Base-by-base conservation (phyloP, 2,329 filamentous ascomycete species). In the Samsoniella hepiali region DNA sequence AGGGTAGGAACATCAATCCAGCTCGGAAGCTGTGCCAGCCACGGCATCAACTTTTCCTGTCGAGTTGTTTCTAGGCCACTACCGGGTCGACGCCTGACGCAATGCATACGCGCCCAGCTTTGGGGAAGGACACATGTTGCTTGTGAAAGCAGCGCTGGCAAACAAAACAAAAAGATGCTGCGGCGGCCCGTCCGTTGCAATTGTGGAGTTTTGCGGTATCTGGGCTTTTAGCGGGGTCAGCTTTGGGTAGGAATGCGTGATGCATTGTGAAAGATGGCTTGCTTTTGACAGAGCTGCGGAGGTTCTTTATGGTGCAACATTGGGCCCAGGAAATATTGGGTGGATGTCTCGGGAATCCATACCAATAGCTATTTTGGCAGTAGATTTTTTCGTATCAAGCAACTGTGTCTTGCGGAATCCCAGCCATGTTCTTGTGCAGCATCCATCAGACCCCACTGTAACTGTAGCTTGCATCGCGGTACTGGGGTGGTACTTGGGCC, bases 101-200 rank as follows among this genome's bases (percentile, higher is more conserved):
- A 17, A 50, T 50, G 57, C 57, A 59, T 13, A 6, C 22, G 57
- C 13, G 45, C 45, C 44, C 34, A 50, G 31, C 51, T 27, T 42
- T 9, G 34, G 36, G 53, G n/a, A 17, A 22, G 34, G 22, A 8
- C 15, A 38, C 22, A 29, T 56, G 22, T 44, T 42, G 54, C 54
- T 58, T 47, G 40, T 58, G 44, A 49, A 47, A 29, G 36, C 38
- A 32, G 15, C n/a, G 53, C 27, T 49, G 31, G 36, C 11, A 17
- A 38, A 27, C 22, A 53, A 63, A 40, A 47, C 56, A 51, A 62
- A 62, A 11, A 45, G 50, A 57, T 61, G 59, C 44, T 58, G 59
- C 57, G 17, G 47, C 58, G 58, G 58, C 49, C 58, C 58, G 49
- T 61, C 58, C 58, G 49, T 61, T 61, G 58, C 31, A 45, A 54